phyloP scores from a whole-genome alignment of 1,284 basidiomycete genomes.

The Vanrija sp. region DNA sequence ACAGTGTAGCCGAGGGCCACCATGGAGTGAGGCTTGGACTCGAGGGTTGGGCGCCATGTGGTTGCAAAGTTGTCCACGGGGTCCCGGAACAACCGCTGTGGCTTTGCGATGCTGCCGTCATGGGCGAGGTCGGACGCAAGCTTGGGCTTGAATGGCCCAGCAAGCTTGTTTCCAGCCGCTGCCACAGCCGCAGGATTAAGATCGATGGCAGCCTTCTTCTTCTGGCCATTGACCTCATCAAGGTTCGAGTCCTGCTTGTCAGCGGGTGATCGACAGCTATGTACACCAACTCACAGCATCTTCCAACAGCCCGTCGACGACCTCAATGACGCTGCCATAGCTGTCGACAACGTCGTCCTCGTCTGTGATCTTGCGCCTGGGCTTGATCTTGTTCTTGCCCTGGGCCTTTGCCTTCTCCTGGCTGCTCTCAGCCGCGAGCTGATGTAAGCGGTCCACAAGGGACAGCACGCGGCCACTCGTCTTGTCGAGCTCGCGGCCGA shows the following conservation, averaged over 20 bases:
- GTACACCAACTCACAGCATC: slow-evolving; percentile 59
- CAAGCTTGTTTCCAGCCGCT: slow-evolving; percentile 30
- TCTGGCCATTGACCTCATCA: slow-evolving; percentile 70
- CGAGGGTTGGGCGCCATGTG: slow-evolving; percentile 60
- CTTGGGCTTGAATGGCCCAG: slow-evolving; percentile 28
- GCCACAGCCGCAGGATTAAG: slow-evolving; percentile 28
- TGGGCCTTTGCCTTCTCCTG: slow-evolving; percentile 49
- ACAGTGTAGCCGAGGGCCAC: slow-evolving; percentile 61
- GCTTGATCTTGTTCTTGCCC: slow-evolving; percentile 11
- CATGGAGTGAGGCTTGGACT: slow-evolving; percentile 67
- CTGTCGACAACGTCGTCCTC: slow-evolving; percentile 78
- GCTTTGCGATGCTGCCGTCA: slow-evolving; percentile 67
- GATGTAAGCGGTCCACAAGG: slow-evolving; percentile 63
- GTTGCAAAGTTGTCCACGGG: slow-evolving; percentile 58
- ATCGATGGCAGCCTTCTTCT: slow-evolving; percentile 55
- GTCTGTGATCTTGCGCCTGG: slow-evolving; percentile 52
- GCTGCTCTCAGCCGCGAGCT: slow-evolving; percentile 52
- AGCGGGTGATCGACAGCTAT: neutral
- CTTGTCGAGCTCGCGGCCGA: slow-evolving; percentile 54
- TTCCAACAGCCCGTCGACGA: slow-evolving; percentile 80
- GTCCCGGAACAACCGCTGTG: slow-evolving; percentile 67
- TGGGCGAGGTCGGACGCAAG: slow-evolving; percentile 57
- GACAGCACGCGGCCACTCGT: slow-evolving; percentile 35
- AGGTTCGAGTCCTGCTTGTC: slow-evolving; percentile 66
- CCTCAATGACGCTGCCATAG: slow-evolving; percentile 70